Evolutionary conservation across 108 stramenopile species (phyloP), one percentile per base, ranked within the genome.

Genomic region (Cyclotella baltica): DNA sequence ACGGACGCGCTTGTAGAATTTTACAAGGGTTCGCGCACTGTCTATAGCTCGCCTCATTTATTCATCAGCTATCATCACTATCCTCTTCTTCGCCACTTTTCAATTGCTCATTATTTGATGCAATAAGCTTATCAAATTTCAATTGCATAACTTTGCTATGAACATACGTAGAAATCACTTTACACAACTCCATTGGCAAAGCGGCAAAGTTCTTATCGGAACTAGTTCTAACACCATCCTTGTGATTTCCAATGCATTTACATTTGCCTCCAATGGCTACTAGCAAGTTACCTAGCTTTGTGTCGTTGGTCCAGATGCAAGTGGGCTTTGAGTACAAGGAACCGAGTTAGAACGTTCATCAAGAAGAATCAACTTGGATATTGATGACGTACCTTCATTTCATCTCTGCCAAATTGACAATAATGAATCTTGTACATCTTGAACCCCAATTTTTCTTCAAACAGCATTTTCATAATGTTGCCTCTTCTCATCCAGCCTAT

Each of bases 401-500:
- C 77, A 43, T 40, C 68, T 62, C 77, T 35, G 33, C 77, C 77
- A 37, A 78, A 78, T 37, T 78, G 77, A 56, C 77, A 78, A 40
- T 78, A 78, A 22, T 36, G 38, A 27, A 78, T 78, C 59, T 46
- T 10, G 31, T 63, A 64, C 22, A 40, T 35, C 13, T 28, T 70
- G 35, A 78, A 63, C 25, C 61, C 48, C 22, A 78, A 29, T 2
- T 61, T 3, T 19, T 23, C 28, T 48, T 78, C 68, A 40, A 78
- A 70, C 9, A 78, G 69, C 48, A 46, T 23, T 52, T 50, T 70
- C 69, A 78, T 78, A 10, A 78, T 70, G 22, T 78, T 70, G 18
- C 77, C 77, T 20, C 53, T 62, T 34, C n/a, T 36, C 77, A 78
- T 78, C 50, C 61, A 70, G 1, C 74, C 74, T 73, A 19, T 18